Evolutionary conservation across 345 rosid genomes (phyloP).

Genomic region (Barbarea vulgaris): DNA sequence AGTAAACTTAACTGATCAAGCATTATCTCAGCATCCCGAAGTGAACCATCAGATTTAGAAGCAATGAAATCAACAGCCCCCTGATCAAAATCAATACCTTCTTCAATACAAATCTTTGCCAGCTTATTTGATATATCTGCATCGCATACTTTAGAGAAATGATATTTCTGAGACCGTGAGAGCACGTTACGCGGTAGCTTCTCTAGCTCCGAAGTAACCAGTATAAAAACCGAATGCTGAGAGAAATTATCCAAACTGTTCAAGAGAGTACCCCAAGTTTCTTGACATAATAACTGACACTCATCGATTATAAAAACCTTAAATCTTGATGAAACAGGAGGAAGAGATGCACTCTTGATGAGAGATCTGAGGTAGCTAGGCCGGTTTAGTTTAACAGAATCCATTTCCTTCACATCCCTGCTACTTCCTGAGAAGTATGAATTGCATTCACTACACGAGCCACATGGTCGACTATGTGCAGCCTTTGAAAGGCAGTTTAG

Average conservation of each 20-base stretch:
- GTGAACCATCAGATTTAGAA: conserved; percentile 90
- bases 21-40: conserved; percentile 94
- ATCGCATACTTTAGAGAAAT: conserved; percentile 75
- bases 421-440: conserved; percentile 66
- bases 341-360: conserved; percentile 60
- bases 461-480: conserved; percentile 78
- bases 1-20: conserved; percentile 92
- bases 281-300: conserved; percentile 77
- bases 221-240: conserved; percentile 66
- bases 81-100: conserved; percentile 73
- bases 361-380: conserved; percentile 60
- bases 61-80: conserved; percentile 84
- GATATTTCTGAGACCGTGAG: conserved; percentile 77
- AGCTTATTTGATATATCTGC: conserved; percentile 64
- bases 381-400: conserved; percentile 67
- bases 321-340: conserved; percentile 75
- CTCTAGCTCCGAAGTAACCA: conserved; percentile 84
- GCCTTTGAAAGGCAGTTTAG: conserved; percentile 78
- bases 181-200: conserved; percentile 76
- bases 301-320: conserved; percentile 84
- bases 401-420: conserved; percentile 76
- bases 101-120: conserved; percentile 66
- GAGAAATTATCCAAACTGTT: conserved; percentile 69
- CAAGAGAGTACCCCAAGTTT: conserved; percentile 74
- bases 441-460: conserved; percentile 78